Evolutionary conservation across 805 yeast genomes (phyloP).

Genomic region (Lipomyces sp.): DNA sequence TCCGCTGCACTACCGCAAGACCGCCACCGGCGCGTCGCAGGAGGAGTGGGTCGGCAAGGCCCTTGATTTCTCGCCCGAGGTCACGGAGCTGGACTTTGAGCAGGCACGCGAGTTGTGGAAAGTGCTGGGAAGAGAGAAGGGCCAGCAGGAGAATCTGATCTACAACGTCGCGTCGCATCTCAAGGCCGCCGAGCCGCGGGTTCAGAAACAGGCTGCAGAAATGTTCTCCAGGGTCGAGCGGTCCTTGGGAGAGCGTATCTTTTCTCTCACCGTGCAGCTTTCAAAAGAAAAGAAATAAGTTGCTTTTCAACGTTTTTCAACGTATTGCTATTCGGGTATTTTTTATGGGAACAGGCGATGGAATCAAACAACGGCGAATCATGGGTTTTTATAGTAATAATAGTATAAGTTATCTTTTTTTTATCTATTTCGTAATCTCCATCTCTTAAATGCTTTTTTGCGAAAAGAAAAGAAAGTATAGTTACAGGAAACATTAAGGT

Average conservation of each 20-base stretch:
- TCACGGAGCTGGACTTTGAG: slow-evolving; percentile 64
- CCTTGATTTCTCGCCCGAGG: slow-evolving; percentile 54
- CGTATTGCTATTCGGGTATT: too few species aligned
- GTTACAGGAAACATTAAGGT: too few species aligned
- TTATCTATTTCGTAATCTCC: too few species aligned
- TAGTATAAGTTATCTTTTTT: too few species aligned
- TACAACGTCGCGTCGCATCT: slow-evolving; percentile 80
- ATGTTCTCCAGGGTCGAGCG: slow-evolving; percentile 72
- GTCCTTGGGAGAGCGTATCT: slow-evolving; percentile 63
- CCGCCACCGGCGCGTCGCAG: slow-evolving; percentile 48
- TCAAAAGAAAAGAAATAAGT: background rate
- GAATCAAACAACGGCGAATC: too few species aligned
- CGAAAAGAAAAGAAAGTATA: too few species aligned
- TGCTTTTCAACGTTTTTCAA: too few species aligned
- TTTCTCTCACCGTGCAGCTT: slow-evolving; percentile 30
- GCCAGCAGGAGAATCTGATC: slow-evolving; percentile 80
- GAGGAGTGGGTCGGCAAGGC: slow-evolving; percentile 83
- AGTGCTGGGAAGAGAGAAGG: slow-evolving; percentile 70
- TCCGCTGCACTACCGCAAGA: slow-evolving; percentile 31
- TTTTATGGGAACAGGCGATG: too few species aligned
- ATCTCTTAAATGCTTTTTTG: too few species aligned
- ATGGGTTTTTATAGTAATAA: too few species aligned
- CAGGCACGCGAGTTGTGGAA: slow-evolving; percentile 79
- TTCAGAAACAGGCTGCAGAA: slow-evolving; percentile 75
- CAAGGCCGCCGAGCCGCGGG: slow-evolving; percentile 60